Base-by-base conservation (phyloP, 257 asterid species). In the Forsythia suspensa region DNA sequence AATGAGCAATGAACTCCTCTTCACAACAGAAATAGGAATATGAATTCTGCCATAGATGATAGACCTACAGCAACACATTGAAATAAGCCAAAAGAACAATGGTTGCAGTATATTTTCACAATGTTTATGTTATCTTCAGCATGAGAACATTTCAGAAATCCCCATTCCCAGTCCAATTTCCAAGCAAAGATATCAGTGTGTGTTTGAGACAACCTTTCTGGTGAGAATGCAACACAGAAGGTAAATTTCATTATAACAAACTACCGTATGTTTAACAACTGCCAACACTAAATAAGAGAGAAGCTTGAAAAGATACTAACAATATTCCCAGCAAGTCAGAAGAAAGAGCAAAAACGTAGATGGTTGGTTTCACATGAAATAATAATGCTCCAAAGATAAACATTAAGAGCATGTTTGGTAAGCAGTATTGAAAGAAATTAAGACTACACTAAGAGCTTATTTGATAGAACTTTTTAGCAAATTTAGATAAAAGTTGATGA, bases 1-100 rank as follows among this genome's bases (percentile, higher is more conserved):
- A 44, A 63, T 29, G 70, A 63, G 70, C 70, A 63, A 24, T 63
- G 39, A 63, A 24, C 39, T 63, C 70, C 69, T 21, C 69, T 63
- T 63, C 39, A 63, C 16, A 63, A 63, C 7, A 63, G 38, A 63
- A 21, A 29, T 63, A 63, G 40, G 40, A 63, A 59, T 24, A 74
- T 82, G 48, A 55, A 65, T 18, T n/a, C 72, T 59, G 46, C 18
- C 77, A 75, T 21, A 74, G 34, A 29, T 29, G 34, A 29, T 29
- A 29, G 48, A 59, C 72, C 73, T 46, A n/a, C 5, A 21, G 51
- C 48, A 24, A 71, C 29, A 38, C 29, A 57, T 70, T 55, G 71
- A 34, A 69, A 42, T 57, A 68, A 72, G 40, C 71, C 42, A 10
- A 8, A 52, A 55, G 70, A 63, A 24, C 8, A 39, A 80, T 41